These are phyloP conservation scores for Gonium pectorale DNA, from an alignment of 139 green algal species.

Conservation along the genomic window DNA sequence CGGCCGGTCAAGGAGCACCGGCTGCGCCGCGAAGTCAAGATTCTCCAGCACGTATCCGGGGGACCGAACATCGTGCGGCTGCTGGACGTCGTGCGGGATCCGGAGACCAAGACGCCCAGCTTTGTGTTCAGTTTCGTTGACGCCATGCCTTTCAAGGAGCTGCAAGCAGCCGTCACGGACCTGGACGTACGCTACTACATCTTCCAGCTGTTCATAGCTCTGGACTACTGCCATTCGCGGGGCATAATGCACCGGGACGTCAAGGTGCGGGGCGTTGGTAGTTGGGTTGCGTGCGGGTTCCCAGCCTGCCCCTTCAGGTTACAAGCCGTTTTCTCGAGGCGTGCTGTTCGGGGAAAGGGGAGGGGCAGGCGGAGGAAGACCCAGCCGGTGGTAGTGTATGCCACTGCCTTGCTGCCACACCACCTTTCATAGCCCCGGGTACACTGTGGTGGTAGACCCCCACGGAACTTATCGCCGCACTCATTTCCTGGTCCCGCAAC, in stretches of 20 bases:
- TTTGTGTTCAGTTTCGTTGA: conserved; percentile 96
- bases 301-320: too few relatives aligned
- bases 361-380: too few relatives aligned
- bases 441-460: too few relatives aligned
- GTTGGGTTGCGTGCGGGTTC: too few relatives aligned
- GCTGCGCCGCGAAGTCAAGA: conserved; percentile 96
- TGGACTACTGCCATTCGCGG: conserved; percentile 95
- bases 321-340: too few relatives aligned
- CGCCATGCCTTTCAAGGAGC: conserved; percentile 77
- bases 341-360: too few relatives aligned
- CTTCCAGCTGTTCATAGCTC: conserved; percentile 92
- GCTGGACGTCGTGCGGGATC: conserved; percentile 96
- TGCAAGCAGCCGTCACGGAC: conserved; percentile 94
- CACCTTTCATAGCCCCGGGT: too few relatives aligned
- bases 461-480: too few relatives aligned
- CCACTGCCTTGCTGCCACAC: too few relatives aligned
- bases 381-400: too few relatives aligned
- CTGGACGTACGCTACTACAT: conserved; percentile 98
- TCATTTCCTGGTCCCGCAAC: too few relatives aligned
- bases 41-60: conserved; percentile 96
- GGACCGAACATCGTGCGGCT: conserved; percentile 98
- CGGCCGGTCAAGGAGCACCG: conserved; percentile 99
- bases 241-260: conserved; percentile 95
- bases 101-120: conserved; percentile 94
- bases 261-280: conserved; percentile 18